Evolutionary conservation across 306 rosid species (phyloP).

Genomic region (Vigna hirtella): DNA sequence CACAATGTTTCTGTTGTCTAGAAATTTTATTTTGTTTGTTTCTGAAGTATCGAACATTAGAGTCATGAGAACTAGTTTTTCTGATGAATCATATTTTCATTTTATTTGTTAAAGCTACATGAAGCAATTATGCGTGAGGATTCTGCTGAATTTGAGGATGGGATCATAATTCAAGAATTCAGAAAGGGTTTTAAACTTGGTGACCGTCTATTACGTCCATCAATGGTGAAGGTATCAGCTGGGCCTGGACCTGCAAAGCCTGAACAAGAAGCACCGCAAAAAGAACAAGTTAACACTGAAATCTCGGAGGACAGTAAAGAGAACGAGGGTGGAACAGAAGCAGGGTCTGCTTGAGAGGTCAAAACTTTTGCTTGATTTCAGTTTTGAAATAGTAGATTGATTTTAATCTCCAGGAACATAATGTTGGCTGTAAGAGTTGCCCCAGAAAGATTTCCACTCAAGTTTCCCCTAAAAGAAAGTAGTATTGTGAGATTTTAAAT

Average conservation of each 20-base stretch:
- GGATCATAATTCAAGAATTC: slow-evolving; percentile 76
- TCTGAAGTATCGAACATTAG: slow-evolving; percentile 21
- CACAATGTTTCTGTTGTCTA: slow-evolving; percentile 5
- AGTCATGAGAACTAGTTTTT: slow-evolving; percentile 26
- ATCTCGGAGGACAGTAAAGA: slow-evolving; percentile 42
- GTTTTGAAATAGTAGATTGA: slow-evolving; percentile 55
- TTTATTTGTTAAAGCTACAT: slow-evolving; percentile 66
- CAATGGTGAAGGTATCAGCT: slow-evolving; percentile 98
- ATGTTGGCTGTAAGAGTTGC: slow-evolving; percentile 38
- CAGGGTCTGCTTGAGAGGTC: slow-evolving; percentile 56
- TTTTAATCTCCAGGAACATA: slow-evolving; percentile 40
- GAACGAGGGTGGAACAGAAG: slow-evolving; percentile 44
- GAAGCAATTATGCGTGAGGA: slow-evolving; percentile 99
- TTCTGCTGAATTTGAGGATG: slow-evolving; percentile 79
- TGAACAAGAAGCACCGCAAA: slow-evolving; percentile 54
- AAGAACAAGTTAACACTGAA: slow-evolving; percentile 56
- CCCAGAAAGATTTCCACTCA: slow-evolving; percentile 43
- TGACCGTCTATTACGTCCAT: slow-evolving; percentile 86
- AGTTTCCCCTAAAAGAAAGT: slow-evolving; percentile 36
- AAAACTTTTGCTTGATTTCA: slow-evolving; percentile 45
- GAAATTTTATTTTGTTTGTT: slow-evolving; percentile 11
- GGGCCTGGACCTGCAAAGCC: slow-evolving; percentile 91
- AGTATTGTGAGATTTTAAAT: slow-evolving; percentile 43
- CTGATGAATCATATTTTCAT: slow-evolving; percentile 47
- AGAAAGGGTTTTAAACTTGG: slow-evolving; percentile 90